phyloP scores from a whole-genome alignment of 257 asterid species.

The Petunia secreta region DNA sequence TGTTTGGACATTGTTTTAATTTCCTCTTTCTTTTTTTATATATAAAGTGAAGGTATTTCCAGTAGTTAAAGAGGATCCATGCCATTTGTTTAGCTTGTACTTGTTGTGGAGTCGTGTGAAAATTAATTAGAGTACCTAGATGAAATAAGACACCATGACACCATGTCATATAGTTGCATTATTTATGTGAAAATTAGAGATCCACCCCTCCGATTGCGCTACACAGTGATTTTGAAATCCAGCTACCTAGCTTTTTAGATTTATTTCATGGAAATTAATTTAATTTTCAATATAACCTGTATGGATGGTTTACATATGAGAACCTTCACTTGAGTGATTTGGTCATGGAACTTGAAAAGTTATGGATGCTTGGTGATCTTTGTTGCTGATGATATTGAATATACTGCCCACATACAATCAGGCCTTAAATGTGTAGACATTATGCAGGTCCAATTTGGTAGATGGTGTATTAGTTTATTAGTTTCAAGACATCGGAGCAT shows the following conservation, averaged over 20 bases:
- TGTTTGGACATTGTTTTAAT: too few relatives aligned
- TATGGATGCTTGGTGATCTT: background rate
- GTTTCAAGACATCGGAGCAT: background rate
- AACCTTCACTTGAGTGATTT: background rate
- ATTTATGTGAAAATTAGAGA: background rate
- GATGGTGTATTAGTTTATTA: background rate
- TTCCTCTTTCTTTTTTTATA: too few relatives aligned
- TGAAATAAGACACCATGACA: background rate
- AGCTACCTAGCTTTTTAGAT: background rate
- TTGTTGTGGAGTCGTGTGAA: background rate
- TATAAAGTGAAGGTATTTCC: too few relatives aligned
- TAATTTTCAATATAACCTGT: conserved; percentile 1
- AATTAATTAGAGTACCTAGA: background rate
- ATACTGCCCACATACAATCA: background rate
- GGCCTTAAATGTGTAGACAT: background rate
- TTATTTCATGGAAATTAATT: background rate
- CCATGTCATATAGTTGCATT: background rate
- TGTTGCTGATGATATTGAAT: conserved; percentile 10
- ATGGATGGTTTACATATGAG: conserved; percentile 22
- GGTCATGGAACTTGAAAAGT: conserved; percentile 21
- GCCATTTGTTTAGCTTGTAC: too few relatives aligned
- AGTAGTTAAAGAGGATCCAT: too few relatives aligned
- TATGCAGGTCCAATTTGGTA: background rate
- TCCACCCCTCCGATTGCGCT: background rate
- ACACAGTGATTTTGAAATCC: background rate